A percentile compares a stretch with the other conserved stretches of the same genome.
These are phyloP conservation scores for Ganoderma leucocontextum DNA, from an alignment of 1,284 basidiomycete genomes.

Conservation along the genomic window DNA sequence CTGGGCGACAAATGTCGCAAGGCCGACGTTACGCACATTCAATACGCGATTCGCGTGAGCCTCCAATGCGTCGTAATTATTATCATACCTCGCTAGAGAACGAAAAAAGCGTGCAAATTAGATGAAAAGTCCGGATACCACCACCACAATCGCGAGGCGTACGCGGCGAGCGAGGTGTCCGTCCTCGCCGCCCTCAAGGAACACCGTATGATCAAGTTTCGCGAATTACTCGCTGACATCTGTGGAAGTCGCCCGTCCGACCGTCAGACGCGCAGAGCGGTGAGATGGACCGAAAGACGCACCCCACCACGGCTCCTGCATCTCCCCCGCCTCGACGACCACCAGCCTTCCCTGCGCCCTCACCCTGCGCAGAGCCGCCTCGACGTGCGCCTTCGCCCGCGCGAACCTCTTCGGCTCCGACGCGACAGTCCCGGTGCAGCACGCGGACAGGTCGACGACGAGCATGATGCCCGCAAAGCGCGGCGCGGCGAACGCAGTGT, in stretches of 20 bases:
- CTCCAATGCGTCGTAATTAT: background rate
- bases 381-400: background rate
- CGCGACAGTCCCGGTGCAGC: background rate
- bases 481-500: constrained; percentile 6
- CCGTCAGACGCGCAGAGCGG: too few species aligned
- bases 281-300: background rate
- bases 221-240: background rate
- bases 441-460: constrained; percentile 9
- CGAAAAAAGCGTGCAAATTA: background rate
- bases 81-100: background rate
- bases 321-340: background rate
- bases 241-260: background rate
- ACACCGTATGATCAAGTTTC: too few species aligned
- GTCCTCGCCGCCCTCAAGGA: background rate
- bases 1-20: too few species aligned
- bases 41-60: background rate
- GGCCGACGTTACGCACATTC: too few species aligned
- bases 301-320: constrained; percentile 1
- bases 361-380: background rate
- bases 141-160: background rate
- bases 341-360: background rate
- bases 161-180: background rate
- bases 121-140: background rate
- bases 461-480: constrained; percentile 1
- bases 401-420: background rate